Evolutionary conservation across 2,329 filamentous ascomycete genomes (phyloP).

Genomic region (Colletotrichum ledebouriae): DNA sequence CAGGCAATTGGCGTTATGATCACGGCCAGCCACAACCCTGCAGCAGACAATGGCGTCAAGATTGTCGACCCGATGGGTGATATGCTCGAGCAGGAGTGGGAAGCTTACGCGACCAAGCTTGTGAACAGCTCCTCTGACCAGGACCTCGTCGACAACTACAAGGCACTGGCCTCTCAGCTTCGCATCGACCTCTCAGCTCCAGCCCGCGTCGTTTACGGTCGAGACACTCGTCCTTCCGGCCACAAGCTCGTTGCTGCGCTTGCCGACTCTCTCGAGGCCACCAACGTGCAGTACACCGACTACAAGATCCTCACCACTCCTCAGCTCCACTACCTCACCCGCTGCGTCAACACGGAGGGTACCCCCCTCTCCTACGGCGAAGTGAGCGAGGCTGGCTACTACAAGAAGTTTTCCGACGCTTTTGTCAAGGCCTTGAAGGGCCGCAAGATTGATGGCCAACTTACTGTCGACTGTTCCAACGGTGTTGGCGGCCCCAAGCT

Average conservation of each 20-base stretch:
- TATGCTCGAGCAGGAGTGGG: slow-evolving; percentile 98
- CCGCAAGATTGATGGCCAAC: slow-evolving; percentile 77
- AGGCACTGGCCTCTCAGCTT: slow-evolving; percentile 79
- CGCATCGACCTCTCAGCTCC: slow-evolving; percentile 79
- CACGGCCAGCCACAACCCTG: slow-evolving; percentile 92
- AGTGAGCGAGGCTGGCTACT: slow-evolving; percentile 92
- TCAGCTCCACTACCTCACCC: slow-evolving; percentile 97
- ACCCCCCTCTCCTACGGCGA: slow-evolving; percentile 90
- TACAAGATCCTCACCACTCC: slow-evolving; percentile 95
- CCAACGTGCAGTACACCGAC: slow-evolving; percentile 81
- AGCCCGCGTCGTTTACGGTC: slow-evolving; percentile 87
- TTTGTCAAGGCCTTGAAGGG: slow-evolving; percentile 87
- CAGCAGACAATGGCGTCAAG: slow-evolving; percentile 92
- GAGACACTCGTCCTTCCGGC: slow-evolving; percentile 94
- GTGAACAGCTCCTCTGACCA: slow-evolving; percentile 87
- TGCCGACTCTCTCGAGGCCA: slow-evolving; percentile 82
- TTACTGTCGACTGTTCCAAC: slow-evolving; percentile 96
- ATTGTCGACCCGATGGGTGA: slow-evolving; percentile 97
- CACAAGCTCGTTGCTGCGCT: slow-evolving; percentile 85
- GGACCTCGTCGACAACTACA: slow-evolving; percentile 81
- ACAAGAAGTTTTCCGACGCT: slow-evolving; percentile 88
- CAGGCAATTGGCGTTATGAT: slow-evolving; percentile 98
- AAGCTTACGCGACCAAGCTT: slow-evolving; percentile 86
- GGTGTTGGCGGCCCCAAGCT: slow-evolving; percentile 96
- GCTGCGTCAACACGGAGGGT: slow-evolving; percentile 92